A percentile compares a stretch with the other conserved stretches of the same genome.
phyloP scores from a whole-genome alignment of 2,329 filamentous ascomycete genomes.

The Botrytis fabae region DNA sequence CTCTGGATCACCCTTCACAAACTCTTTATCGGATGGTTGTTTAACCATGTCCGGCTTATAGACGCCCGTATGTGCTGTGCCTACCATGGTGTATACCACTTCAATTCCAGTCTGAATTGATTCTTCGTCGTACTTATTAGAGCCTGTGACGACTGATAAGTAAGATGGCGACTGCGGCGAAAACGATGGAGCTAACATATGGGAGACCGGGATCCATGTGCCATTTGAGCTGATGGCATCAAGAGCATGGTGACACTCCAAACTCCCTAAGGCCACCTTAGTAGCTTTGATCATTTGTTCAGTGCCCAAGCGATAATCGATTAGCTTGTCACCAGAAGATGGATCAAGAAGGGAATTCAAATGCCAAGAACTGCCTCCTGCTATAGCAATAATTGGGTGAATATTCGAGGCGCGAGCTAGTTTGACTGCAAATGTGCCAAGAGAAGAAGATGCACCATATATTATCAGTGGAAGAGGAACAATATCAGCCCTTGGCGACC shows the following conservation, averaged over 20 bases:
- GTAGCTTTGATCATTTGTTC: conserved; percentile 40
- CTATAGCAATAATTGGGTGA: conserved; percentile 59
- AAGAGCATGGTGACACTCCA: conserved; percentile 28
- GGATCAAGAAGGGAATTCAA: conserved; percentile 48
- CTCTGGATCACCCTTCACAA: background rate
- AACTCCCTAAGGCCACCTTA: conserved; percentile 21
- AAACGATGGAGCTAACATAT: conserved; percentile 4
- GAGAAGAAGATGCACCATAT: conserved; percentile 53
- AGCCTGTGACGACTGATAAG: background rate
- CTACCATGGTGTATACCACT: conserved; percentile 12
- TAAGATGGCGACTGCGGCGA: background rate
- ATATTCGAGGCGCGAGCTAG: conserved; percentile 45
- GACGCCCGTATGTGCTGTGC: background rate
- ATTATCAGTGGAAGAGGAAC: conserved; percentile 43
- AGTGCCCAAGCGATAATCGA: conserved; percentile 56
- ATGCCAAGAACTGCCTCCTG: conserved; percentile 49
- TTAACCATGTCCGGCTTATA: conserved; percentile 10
- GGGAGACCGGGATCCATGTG: conserved; percentile 6
- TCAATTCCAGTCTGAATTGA: conserved; percentile 1
- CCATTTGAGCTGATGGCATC: conserved; percentile 32
- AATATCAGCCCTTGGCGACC: conserved; percentile 39
- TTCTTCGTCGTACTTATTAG: conserved; percentile 8
- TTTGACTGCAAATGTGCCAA: conserved; percentile 54
- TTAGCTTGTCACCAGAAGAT: conserved; percentile 45
- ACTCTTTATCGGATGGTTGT: conserved; percentile 3